Percentiles rank a stretch among this genome's conserved stretches.
These are phyloP conservation scores for Diplosphaera chodatii DNA, from an alignment of 139 green algal species.

Conservation along the genomic window DNA sequence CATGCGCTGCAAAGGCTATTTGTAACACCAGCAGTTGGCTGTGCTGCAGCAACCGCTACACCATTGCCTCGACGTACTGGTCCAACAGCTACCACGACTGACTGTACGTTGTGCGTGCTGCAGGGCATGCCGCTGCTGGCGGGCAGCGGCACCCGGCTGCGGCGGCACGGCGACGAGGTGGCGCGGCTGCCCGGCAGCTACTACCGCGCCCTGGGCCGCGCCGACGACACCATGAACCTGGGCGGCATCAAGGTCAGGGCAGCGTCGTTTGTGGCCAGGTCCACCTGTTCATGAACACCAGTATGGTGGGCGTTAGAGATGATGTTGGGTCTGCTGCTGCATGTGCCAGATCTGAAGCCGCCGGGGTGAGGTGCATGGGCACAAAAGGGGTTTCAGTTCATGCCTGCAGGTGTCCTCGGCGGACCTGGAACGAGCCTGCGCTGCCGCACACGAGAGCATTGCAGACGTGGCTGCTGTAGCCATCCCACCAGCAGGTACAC, in stretches of 20 bases:
- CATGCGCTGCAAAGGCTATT: no score
- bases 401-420: conserved; percentile 70
- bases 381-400: no score
- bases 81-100: background rate
- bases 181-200: conserved; percentile 55
- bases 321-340: no score
- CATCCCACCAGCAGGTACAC: conserved; percentile 35
- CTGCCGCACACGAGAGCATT: conserved; percentile 32
- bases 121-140: conserved; percentile 68
- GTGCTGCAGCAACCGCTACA: no score
- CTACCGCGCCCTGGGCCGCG: conserved; percentile 66
- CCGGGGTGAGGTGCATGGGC: no score
- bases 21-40: no score
- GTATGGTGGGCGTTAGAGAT: no score
- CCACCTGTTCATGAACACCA: no score
- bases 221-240: conserved; percentile 98
- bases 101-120: background rate
- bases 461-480: conserved; percentile 74
- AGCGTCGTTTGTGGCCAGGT: no score
- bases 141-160: conserved; percentile 31
- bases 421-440: conserved; percentile 77
- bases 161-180: conserved; percentile 88
- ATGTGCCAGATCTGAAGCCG: no score
- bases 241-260: conserved; percentile 84
- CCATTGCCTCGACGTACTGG: no score